phyloP scores from a whole-genome alignment of 1,284 basidiomycete genomes.

The Rhodotorula sp. region DNA sequence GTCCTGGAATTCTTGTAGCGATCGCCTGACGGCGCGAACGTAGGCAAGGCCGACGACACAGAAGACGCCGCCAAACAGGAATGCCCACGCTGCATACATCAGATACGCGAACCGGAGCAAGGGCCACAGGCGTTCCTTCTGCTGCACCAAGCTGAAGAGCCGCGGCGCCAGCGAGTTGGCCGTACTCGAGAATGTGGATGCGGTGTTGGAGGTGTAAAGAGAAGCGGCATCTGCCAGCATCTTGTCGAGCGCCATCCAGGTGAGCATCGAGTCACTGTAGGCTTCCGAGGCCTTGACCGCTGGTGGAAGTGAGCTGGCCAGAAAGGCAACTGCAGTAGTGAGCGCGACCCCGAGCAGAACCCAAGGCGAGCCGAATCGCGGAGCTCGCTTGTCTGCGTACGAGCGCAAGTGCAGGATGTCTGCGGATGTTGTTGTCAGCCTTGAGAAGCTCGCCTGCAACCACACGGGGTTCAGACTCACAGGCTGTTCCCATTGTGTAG shows the following conservation, averaged over 20 bases:
- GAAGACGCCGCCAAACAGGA: not conserved
- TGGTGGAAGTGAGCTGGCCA: not conserved
- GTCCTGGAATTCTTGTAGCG: not conserved
- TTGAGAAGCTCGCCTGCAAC: not conserved
- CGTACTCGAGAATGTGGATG: not conserved
- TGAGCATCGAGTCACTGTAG: not conserved
- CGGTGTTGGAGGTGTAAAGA: not conserved
- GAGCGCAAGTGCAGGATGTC: constrained; percentile 3
- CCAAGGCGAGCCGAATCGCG: not conserved
- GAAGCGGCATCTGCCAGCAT: not conserved
- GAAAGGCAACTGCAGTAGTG: not conserved
- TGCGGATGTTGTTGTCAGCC: not conserved
- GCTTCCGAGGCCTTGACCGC: not conserved
- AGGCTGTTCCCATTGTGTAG: not conserved
- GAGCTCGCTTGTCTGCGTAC: not conserved
- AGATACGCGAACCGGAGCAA: not conserved
- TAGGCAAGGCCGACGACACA: not conserved
- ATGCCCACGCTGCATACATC: not conserved
- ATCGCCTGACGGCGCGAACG: not conserved
- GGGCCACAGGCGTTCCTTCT: not conserved
- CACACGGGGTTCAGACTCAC: not conserved
- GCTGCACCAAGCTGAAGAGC: not conserved
- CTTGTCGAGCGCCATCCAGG: not conserved
- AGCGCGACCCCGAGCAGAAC: not conserved
- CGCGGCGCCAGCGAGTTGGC: not conserved